Percentiles rank a stretch among this genome's conserved stretches.
These are phyloP conservation scores for Yueomyces sinensis DNA, from an alignment of 805 yeast species.

Conservation along the genomic window DNA sequence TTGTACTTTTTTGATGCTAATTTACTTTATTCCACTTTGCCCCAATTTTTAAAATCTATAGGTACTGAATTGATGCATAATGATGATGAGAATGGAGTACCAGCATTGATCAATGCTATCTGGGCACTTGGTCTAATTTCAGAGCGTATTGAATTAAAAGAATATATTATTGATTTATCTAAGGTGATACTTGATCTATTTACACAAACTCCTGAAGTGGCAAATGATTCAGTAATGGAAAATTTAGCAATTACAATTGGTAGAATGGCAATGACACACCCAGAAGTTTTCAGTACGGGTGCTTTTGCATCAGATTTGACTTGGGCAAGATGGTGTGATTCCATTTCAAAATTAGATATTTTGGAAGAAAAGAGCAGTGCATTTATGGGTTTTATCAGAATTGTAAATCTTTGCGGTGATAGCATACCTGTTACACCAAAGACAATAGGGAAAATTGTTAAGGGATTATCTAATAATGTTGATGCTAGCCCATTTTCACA, in stretches of 20 bases:
- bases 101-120: conserved; percentile 49
- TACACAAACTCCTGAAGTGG: conserved; percentile 12
- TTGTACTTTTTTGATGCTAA: conserved; percentile 43
- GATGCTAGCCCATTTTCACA: conserved; percentile 19
- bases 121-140: conserved; percentile 91
- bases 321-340: conserved; percentile 59
- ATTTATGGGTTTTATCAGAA: conserved; percentile 69
- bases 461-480: conserved; percentile 18
- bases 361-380: conserved; percentile 84
- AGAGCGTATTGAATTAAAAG: conserved; percentile 31
- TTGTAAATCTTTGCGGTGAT: conserved; percentile 28
- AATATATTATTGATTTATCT: conserved; percentile 19
- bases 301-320: conserved; percentile 20
- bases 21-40: conserved; percentile 23
- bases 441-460: conserved; percentile 15
- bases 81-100: conserved; percentile 22
- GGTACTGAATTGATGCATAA: conserved; percentile 48
- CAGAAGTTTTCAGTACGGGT: conserved; percentile 44
- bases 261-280: conserved; percentile 55
- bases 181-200: conserved; percentile 18
- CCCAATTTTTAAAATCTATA: conserved; percentile 45
- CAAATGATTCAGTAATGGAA: conserved; percentile 47
- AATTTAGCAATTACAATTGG: conserved; percentile 88
- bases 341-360: conserved; percentile 54
- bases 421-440: conserved; percentile 9